phyloP scores from a whole-genome alignment of 2,329 filamentous ascomycete genomes.

The Botrytis deweyae region DNA sequence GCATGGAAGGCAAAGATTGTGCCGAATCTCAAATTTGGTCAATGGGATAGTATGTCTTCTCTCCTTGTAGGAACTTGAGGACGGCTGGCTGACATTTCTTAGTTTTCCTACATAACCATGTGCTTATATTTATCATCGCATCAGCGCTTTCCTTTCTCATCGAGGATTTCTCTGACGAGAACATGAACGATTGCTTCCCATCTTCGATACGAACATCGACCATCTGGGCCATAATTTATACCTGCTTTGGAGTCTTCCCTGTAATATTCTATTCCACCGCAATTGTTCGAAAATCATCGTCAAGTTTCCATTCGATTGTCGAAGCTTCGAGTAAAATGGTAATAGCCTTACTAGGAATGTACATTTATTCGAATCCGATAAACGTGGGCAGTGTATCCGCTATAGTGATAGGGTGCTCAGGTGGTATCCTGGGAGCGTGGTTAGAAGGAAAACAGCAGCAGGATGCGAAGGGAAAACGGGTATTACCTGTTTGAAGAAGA shows the following conservation, averaged over 20 bases:
- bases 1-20: conserved; percentile 19
- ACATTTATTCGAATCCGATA: conserved; percentile 5
- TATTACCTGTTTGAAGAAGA: conserved; percentile 1
- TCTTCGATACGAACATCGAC: background rate
- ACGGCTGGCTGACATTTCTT: background rate
- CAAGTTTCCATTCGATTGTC: background rate
- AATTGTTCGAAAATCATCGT: conserved; percentile 9
- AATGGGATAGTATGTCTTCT: conserved; percentile 18
- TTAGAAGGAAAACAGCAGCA: conserved; percentile 13
- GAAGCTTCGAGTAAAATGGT: conserved; percentile 13
- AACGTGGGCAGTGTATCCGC: background rate
- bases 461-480: background rate
- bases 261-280: background rate
- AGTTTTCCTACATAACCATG: conserved; percentile 21
- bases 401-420: conserved; percentile 15
- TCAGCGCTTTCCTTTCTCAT: conserved; percentile 5
- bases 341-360: conserved; percentile 14
- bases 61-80: too few relatives aligned
- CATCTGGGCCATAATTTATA: conserved; percentile 17
- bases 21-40: conserved; percentile 15
- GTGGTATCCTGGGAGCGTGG: conserved; percentile 1
- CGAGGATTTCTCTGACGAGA: conserved; percentile 20
- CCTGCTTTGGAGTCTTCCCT: conserved; percentile 9
- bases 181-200: conserved; percentile 21
- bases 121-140: conserved; percentile 5